A percentile compares a stretch with the other conserved stretches of the same genome.
Evolutionary conservation across 2,329 filamentous ascomycete genomes (phyloP).

Genomic region (Leptographium flavum): DNA sequence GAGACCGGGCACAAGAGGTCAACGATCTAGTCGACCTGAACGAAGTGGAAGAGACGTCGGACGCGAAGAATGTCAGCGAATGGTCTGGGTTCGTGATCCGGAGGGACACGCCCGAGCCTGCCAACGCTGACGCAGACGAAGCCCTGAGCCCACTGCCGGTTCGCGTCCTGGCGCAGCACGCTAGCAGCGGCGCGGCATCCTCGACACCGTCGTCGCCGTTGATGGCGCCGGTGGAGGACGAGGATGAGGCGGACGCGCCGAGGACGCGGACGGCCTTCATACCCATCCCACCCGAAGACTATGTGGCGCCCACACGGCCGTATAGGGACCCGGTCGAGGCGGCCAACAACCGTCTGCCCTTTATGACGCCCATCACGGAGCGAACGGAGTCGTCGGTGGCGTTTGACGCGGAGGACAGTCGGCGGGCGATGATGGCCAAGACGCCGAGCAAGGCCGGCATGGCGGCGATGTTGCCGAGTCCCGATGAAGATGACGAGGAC

Average conservation of each 20-base stretch:
- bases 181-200: neutral
- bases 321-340: slow-evolving; percentile 68
- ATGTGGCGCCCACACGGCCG: slow-evolving; percentile 61
- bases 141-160: slow-evolving; percentile 8
- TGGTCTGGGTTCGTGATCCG: too few species aligned
- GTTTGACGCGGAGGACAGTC: slow-evolving; percentile 44
- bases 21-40: slow-evolving; percentile 16
- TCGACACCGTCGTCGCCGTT: slow-evolving; percentile 5
- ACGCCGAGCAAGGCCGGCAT: slow-evolving; percentile 53
- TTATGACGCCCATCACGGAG: slow-evolving; percentile 98
- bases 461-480: neutral
- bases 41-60: too few species aligned
- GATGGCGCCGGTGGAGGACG: slow-evolving; percentile 14
- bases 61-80: too few species aligned
- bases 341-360: slow-evolving; percentile 84
- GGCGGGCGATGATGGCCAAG: slow-evolving; percentile 48
- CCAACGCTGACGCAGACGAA: slow-evolving; percentile 15
- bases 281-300: slow-evolving; percentile 74
- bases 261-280: slow-evolving; percentile 50
- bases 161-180: neutral
- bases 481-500: slow-evolving; percentile 17
- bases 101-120: neutral
- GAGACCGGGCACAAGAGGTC: too few species aligned
- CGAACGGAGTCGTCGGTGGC: slow-evolving; percentile 81
- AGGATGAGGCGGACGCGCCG: slow-evolving; percentile 26